Percentiles rank a stretch among this genome's conserved stretches.
These are phyloP conservation scores for Beauveria australis DNA, from an alignment of 2,329 filamentous ascomycete genomes.

Conservation along the genomic window DNA sequence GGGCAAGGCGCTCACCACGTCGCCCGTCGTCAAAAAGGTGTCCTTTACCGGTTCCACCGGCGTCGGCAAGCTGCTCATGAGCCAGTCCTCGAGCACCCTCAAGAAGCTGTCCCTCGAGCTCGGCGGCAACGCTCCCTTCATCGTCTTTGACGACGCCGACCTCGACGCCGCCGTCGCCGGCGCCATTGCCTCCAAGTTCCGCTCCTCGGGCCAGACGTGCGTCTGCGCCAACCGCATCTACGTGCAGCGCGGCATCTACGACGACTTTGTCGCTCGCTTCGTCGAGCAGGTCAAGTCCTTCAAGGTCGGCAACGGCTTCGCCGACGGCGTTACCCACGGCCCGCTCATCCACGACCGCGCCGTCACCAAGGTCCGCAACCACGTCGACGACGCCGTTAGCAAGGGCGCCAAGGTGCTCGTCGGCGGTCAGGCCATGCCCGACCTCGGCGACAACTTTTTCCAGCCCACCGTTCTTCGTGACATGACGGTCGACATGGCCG, in stretches of 20 bases:
- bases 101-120: slow-evolving; percentile 85
- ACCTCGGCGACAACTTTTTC: slow-evolving; percentile 80
- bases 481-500: slow-evolving; percentile 77
- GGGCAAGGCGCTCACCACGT: slow-evolving; percentile 66
- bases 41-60: slow-evolving; percentile 81
- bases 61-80: slow-evolving; percentile 73
- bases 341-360: slow-evolving; percentile 82
- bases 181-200: slow-evolving; percentile 83
- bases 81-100: slow-evolving; percentile 73
- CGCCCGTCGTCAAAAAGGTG: slow-evolving; percentile 71
- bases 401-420: slow-evolving; percentile 70
- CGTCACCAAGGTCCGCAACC: slow-evolving; percentile 66
- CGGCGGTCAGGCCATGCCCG: slow-evolving; percentile 65
- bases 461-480: slow-evolving; percentile 81
- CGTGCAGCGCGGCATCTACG: slow-evolving; percentile 70
- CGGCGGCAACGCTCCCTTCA: slow-evolving; percentile 91
- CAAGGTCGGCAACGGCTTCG: slow-evolving; percentile 68
- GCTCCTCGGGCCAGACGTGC: slow-evolving; percentile 90
- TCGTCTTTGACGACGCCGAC: slow-evolving; percentile 93
- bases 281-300: slow-evolving; percentile 65
- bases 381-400: slow-evolving; percentile 68
- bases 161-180: slow-evolving; percentile 76
- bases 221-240: slow-evolving; percentile 83
- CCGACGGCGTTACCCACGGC: slow-evolving; percentile 64
- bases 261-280: slow-evolving; percentile 61